Base-by-base conservation (phyloP, 768 basidiomycete species). In the Boletus tylopilopsis region DNA sequence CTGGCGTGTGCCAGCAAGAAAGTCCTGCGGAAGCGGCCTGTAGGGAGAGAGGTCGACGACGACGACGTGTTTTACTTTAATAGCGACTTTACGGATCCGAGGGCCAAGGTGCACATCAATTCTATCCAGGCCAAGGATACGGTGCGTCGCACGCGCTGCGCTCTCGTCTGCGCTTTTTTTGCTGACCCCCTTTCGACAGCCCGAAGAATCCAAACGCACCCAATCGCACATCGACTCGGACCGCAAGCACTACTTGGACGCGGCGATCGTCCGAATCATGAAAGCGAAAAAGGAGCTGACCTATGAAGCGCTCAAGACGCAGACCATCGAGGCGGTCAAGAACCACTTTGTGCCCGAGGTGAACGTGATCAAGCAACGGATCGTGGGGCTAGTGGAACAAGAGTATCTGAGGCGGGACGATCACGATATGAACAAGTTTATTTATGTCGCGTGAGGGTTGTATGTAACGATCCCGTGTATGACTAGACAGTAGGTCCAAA, bases 241-340 rank as follows among this genome's bases (percentile, higher is more conserved):
- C 67, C 81, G 95, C 51, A 84, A 85, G 52, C 79, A 85, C 59
- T 84, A 85, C 50, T 75, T 98, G 13, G 93, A 98, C 57, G 94
- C 94, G 1, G 94, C 94, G 19, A 94, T 99, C 59, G 95, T 99
- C 29, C 85, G 96, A 6, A 83, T 95, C 61, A 94, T 98, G 93
- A 98, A 98, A 67, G 84, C 82, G 3, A 80, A 82, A 59, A 98
- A 95, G 71, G 87, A 88, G 68, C 73, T 95, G 69, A 74, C 72
- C 22, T 83, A 91, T 59, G 82, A 88, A 58, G 77, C 86, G 56
- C 76, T 98, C 60, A 86, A 90, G 68, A 79, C 82, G 42, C 84
- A 84, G 55, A 90, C 90, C 10, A 83, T 96, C 49, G 85, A 90
- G 18, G 86, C 92, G 21, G 90, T 98, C 41, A 88, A 86, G 68